Evolutionary conservation across 1,139 yeast species (phyloP).

Genomic region (Pichia sp.): DNA sequence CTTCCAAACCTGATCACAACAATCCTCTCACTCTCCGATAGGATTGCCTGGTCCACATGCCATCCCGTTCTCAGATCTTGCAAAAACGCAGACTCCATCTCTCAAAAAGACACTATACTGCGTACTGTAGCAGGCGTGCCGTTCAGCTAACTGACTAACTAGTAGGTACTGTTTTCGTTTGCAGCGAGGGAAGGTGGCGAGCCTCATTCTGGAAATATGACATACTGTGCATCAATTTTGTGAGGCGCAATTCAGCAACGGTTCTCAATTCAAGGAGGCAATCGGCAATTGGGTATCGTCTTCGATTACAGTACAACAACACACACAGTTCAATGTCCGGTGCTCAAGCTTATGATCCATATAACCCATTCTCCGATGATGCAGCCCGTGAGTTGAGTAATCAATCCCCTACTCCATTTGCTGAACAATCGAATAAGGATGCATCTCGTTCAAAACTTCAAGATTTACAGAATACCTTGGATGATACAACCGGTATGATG

Average conservation of each 20-base stretch:
- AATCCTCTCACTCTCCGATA: conserved; percentile 75
- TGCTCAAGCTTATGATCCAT: conserved; percentile 30
- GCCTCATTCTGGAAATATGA: no score
- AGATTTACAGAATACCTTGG: conserved; percentile 25
- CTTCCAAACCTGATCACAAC: conserved; percentile 87
- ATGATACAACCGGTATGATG: conserved; percentile 95
- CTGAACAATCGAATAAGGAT: conserved; percentile 3
- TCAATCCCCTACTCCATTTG: conserved; percentile 13
- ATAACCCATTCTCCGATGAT: conserved; percentile 29
- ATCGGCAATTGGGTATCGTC: no score
- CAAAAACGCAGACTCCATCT: not conserved
- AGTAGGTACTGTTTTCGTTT: no score
- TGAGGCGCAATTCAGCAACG: no score
- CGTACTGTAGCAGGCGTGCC: no score
- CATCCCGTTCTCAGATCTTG: conserved; percentile 61
- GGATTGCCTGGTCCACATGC: conserved; percentile 97
- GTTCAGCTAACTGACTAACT: no score
- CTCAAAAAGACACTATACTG: no score
- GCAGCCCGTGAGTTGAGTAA: conserved; percentile 21
- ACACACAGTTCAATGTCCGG: conserved; percentile 22
- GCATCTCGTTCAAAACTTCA: conserved; percentile 19
- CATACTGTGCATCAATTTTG: no score
- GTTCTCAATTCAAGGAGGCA: no score
- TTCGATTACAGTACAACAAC: no score
- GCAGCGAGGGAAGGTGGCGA: no score